These are phyloP conservation scores for Gossypium australe DNA, from an alignment of 345 rosid species.

Conservation along the genomic window DNA sequence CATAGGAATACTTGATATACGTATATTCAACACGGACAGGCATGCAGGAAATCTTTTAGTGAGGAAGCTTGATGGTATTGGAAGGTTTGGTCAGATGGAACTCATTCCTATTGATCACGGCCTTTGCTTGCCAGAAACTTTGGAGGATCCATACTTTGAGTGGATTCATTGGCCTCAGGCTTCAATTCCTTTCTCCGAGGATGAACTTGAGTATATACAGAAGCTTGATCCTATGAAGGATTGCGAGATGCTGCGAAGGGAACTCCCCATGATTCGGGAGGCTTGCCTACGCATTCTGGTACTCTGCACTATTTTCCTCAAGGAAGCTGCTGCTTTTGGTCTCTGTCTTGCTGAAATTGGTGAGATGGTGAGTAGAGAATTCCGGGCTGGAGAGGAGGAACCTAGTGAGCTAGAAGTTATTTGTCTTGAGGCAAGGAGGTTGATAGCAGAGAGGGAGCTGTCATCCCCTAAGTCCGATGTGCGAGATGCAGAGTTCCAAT, in stretches of 20 bases:
- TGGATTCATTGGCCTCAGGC: slow-evolving; percentile 99
- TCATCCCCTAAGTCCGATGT: slow-evolving; percentile 49
- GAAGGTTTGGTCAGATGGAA: slow-evolving; percentile 76
- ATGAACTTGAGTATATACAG: slow-evolving; percentile 77
- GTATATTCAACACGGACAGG: slow-evolving; percentile 93
- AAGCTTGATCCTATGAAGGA: slow-evolving; percentile 61
- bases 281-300: slow-evolving; percentile 78
- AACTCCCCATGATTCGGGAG: slow-evolving; percentile 94
- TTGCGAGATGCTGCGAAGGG: slow-evolving; percentile 68
- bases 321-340: slow-evolving; percentile 78
- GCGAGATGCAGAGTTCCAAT: slow-evolving; percentile 68
- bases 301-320: slow-evolving; percentile 80
- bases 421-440: slow-evolving; percentile 80
- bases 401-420: slow-evolving; percentile 95
- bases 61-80: slow-evolving; percentile 64
- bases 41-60: slow-evolving; percentile 96
- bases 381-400: slow-evolving; percentile 78
- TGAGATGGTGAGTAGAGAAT: slow-evolving; percentile 98
- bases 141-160: slow-evolving; percentile 99
- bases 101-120: slow-evolving; percentile 97
- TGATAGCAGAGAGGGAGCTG: slow-evolving; percentile 53
- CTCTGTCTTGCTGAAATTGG: slow-evolving; percentile 93
- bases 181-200: slow-evolving; percentile 94
- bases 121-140: slow-evolving; percentile 87
- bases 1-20: slow-evolving; percentile 82